Conservation (phyloP, 2,329 filamentous ascomycete species). For the Neonectria ditissima region DNA sequence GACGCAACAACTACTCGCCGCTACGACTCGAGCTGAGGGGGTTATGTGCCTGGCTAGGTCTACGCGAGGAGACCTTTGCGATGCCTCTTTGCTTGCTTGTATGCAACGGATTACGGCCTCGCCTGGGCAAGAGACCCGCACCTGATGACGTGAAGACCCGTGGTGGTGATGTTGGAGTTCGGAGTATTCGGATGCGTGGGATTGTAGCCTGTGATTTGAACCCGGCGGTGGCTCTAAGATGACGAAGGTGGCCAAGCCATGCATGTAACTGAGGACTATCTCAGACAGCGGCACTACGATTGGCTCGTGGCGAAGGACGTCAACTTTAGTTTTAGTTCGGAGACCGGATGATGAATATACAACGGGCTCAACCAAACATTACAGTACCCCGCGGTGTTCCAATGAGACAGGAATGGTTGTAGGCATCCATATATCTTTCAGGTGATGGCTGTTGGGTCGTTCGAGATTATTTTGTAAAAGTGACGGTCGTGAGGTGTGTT, state of each 20-base stretch:
- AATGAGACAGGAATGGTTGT: not conserved
- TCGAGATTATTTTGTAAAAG: not conserved
- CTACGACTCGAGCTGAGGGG: not conserved
- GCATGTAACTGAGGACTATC: slow-evolving; percentile 1
- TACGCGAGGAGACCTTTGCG: not conserved
- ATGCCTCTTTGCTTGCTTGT: not conserved
- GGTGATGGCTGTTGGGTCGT: not conserved
- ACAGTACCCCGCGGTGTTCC: not conserved
- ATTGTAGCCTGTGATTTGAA: slow-evolving; percentile 21
- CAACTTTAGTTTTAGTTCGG: not conserved
- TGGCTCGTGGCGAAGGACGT: slow-evolving; percentile 22
- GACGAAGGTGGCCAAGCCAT: not conserved
- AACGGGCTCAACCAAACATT: not conserved
- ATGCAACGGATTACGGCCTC: not conserved
- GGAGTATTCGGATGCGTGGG: slow-evolving; percentile 36
- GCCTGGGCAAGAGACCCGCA: not conserved
- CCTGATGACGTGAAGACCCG: slow-evolving; percentile 7
- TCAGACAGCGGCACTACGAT: slow-evolving; percentile 7
- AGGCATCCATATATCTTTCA: not conserved
- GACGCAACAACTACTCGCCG: not conserved
- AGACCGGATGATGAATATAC: not conserved
- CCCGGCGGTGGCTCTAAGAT: slow-evolving; percentile 3
- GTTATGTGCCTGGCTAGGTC: not conserved
- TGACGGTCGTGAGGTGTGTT: too few relatives aligned
- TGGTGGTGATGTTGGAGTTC: slow-evolving; percentile 34